phyloP scores from a whole-genome alignment of 345 rosid genomes.

The Cardamine resedifolia region DNA sequence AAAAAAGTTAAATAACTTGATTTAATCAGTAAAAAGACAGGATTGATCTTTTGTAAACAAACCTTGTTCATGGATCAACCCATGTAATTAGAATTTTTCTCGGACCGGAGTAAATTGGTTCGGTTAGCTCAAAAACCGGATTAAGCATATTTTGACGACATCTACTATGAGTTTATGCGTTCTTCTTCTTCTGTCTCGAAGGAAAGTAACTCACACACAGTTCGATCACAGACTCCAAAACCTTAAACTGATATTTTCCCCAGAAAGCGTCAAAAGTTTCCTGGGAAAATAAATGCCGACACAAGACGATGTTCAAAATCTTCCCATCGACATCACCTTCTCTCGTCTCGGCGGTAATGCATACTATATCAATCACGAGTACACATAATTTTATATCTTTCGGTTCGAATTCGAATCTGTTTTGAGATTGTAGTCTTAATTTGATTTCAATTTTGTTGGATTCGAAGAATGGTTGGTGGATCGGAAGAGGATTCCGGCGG shows the following conservation, averaged over 20 bases:
- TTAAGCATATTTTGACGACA: neutral
- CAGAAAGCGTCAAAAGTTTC: slow-evolving; percentile 2
- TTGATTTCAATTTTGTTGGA: slow-evolving; percentile 14
- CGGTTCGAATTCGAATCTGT: neutral
- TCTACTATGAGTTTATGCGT: neutral
- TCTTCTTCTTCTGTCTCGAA: neutral
- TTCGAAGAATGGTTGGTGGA: slow-evolving; percentile 90
- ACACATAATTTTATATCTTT: neutral
- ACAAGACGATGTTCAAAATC: slow-evolving; percentile 73
- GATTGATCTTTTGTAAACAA: no score
- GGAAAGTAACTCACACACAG: neutral
- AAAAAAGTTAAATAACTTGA: neutral
- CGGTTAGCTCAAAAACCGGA: slow-evolving; percentile 8
- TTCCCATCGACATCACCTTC: slow-evolving; percentile 91
- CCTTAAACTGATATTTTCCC: slow-evolving; percentile 8
- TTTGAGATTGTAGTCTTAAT: neutral
- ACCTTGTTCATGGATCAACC: no score
- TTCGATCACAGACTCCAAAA: neutral
- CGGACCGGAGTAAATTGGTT: slow-evolving; percentile 27
- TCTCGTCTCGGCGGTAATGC: slow-evolving; percentile 87
- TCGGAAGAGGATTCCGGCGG: slow-evolving; percentile 89
- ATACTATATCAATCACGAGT: neutral
- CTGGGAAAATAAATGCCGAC: slow-evolving; percentile 46
- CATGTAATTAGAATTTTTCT: neutral
- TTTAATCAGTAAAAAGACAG: neutral